Evolutionary conservation across 352 stramenopile genomes (phyloP).

Genomic region (Phytophthora multivora): DNA sequence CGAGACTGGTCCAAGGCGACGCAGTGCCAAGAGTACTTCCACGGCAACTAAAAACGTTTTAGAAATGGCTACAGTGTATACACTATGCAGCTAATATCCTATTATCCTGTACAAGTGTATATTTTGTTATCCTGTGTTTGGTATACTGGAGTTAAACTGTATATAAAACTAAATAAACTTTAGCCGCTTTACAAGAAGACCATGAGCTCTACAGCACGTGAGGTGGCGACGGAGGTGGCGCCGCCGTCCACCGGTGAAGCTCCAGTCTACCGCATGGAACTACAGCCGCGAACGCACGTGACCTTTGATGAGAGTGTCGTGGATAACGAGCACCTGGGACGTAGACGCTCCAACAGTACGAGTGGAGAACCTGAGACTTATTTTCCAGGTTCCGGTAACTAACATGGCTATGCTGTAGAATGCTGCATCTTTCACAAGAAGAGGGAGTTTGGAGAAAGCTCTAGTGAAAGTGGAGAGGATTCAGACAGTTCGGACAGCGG

Average conservation of each 20-base stretch:
- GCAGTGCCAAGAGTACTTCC: constrained; percentile 76
- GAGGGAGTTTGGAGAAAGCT: constrained; percentile 90
- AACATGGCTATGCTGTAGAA: constrained; percentile 40
- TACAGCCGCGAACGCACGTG: constrained; percentile 83
- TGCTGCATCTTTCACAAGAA: constrained; percentile 96
- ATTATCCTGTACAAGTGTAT: no score
- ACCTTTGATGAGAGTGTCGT: constrained; percentile 90
- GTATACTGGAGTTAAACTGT: no score
- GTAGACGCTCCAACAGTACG: constrained; percentile 92
- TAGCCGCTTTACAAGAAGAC: no score
- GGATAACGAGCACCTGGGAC: constrained; percentile 93
- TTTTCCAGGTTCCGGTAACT: no score
- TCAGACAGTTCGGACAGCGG: constrained; percentile 50
- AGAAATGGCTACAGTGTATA: constrained; percentile 20
- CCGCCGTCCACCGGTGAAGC: constrained; percentile 19
- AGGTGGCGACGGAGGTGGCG: constrained; percentile 37
- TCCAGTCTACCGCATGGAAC: constrained; percentile 68
- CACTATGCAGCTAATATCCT: neutral
- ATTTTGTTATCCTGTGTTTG: no score
- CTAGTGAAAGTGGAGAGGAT: constrained; percentile 88
- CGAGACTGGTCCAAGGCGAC: constrained; percentile 79
- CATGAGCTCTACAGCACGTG: constrained; percentile 38
- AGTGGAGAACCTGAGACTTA: neutral
- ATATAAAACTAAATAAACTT: no score
- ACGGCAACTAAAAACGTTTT: constrained; percentile 27